Evolutionary conservation across 139 green algal species (phyloP).

Genomic region (Pycnococcus provasolii): DNA sequence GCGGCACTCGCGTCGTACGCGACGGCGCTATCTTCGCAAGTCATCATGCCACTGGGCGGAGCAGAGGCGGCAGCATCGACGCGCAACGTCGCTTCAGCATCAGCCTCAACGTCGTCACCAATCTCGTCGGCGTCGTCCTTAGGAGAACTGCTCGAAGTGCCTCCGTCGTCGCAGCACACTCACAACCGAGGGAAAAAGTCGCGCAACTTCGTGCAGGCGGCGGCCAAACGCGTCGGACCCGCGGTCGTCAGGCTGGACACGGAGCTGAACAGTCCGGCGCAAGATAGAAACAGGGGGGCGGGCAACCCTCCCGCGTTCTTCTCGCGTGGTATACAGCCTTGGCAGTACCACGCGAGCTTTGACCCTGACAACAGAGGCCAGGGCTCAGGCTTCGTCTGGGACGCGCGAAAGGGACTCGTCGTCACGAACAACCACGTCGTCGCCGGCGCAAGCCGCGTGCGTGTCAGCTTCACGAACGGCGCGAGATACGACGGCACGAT

Average conservation of each 20-base stretch:
- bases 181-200: not conserved
- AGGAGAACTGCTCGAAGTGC: not conserved
- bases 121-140: not conserved
- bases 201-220: conserved; percentile 11
- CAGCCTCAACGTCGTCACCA: no score
- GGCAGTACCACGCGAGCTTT: not conserved
- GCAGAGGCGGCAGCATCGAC: no score
- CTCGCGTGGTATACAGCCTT: not conserved
- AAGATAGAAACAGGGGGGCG: not conserved
- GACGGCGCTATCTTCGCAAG: no score
- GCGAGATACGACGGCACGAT: conserved; percentile 10
- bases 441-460: conserved; percentile 5
- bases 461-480: conserved; percentile 21
- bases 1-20: no score
- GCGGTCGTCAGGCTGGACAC: conserved; percentile 23
- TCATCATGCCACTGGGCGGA: no score
- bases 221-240: conserved; percentile 17
- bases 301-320: not conserved
- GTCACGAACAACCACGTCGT: conserved; percentile 32
- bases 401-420: conserved; percentile 10
- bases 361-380: not conserved
- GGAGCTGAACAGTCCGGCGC: not conserved
- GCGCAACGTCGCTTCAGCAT: no score
- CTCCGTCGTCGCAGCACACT: not conserved
- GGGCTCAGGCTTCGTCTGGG: conserved; percentile 17